Evolutionary conservation across 2,329 filamentous ascomycete genomes (phyloP).

Genomic region (Trichoderma sp.): DNA sequence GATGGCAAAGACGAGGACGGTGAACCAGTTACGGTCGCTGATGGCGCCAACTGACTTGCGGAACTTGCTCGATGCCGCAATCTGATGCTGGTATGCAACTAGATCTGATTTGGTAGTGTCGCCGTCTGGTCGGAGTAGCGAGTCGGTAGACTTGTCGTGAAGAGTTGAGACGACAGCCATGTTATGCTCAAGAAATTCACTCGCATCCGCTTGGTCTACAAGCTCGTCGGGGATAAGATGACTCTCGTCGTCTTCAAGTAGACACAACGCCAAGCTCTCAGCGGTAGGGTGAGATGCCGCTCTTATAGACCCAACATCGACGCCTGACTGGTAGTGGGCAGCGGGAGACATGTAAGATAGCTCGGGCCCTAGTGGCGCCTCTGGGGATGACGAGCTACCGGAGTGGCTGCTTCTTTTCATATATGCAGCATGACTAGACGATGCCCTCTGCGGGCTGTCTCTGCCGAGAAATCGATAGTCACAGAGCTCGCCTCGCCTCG

Average conservation of each 20-base stretch:
- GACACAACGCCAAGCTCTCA: not conserved
- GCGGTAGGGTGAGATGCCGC: not conserved
- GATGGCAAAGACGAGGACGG: constrained; percentile 12
- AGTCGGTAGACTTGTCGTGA: not conserved
- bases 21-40: constrained; percentile 12
- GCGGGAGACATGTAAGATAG: not conserved
- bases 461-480: constrained; percentile 7
- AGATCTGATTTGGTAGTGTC: not conserved
- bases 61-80: not conserved
- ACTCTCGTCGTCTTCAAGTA: not conserved
- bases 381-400: not conserved
- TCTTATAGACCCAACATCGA: not conserved
- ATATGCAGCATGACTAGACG: not conserved
- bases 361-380: not conserved
- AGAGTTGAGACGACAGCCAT: not conserved
- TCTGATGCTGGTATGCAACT: not conserved
- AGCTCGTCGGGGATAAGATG: not conserved
- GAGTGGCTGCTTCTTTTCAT: not conserved
- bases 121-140: not conserved
- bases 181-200: not conserved
- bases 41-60: not conserved
- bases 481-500: constrained; percentile 10
- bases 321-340: not conserved
- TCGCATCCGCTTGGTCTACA: not conserved
- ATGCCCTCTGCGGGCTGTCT: not conserved